phyloP scores from a whole-genome alignment of 371 early-diverging fungal species.

The Thermomucor indicae-seudaticae region DNA sequence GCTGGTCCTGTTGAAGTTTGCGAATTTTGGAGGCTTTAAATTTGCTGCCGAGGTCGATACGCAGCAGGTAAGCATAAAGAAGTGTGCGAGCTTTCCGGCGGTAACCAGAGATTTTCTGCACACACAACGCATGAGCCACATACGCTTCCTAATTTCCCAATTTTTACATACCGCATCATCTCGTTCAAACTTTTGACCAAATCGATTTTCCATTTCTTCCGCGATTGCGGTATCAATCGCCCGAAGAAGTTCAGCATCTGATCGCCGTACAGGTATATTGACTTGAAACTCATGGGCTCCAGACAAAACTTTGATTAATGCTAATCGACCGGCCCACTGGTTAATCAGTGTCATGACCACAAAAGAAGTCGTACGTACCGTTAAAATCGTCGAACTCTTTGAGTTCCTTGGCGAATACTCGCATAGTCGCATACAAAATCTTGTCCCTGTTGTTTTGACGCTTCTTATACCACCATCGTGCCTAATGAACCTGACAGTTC shows the following conservation, averaged over 20 bases:
- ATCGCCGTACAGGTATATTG: slow-evolving; percentile 41
- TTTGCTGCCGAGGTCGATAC: slow-evolving; percentile 52
- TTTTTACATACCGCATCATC: slow-evolving; percentile 8
- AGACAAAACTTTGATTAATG: slow-evolving; percentile 63
- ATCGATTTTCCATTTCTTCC: slow-evolving; percentile 55
- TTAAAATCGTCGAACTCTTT: slow-evolving; percentile 66
- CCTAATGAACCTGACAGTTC: slow-evolving; percentile 29
- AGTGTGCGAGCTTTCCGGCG: slow-evolving; percentile 75
- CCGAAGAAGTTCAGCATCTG: slow-evolving; percentile 52
- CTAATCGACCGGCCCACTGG: slow-evolving; percentile 4
- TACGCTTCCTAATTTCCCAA: neutral
- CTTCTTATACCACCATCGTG: slow-evolving; percentile 92
- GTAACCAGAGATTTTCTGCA: slow-evolving; percentile 30
- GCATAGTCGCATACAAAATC: slow-evolving; percentile 89
- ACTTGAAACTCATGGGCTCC: slow-evolving; percentile 71
- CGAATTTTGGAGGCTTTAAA: neutral
- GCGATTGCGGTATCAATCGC: slow-evolving; percentile 50
- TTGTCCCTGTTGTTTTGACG: slow-evolving; percentile 84
- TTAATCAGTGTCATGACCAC: neutral
- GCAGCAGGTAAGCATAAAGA: slow-evolving; percentile 82
- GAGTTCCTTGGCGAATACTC: slow-evolving; percentile 81
- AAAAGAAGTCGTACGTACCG: slow-evolving; percentile 8
- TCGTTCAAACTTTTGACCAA: slow-evolving; percentile 55
- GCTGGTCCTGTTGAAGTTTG: slow-evolving; percentile 50
- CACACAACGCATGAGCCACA: neutral